Base-by-base conservation (phyloP, 2,329 filamentous ascomycete species). In the Cryphonectria parasitica region DNA sequence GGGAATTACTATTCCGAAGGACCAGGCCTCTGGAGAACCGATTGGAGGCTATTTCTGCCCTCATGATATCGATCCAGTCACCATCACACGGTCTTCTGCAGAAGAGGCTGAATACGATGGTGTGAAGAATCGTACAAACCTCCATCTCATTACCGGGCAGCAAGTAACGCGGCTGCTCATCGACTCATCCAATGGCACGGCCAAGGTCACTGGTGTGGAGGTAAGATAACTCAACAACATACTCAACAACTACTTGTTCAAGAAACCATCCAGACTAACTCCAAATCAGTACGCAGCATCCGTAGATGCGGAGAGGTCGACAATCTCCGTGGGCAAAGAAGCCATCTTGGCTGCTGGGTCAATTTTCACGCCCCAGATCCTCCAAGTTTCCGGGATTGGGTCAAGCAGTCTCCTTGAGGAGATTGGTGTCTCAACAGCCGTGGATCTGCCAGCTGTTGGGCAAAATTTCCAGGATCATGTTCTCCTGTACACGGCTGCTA, bases 381-480 rank as follows among this genome's bases (percentile, higher is more conserved):
- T 85, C 1, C 81, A 84, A 73, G 73, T 82, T 2, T 83, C 80
- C 25, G 83, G 83, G 0, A 80, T 84, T 39, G 83, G 83, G 1
- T 76, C 79, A 0, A 74, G 73, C 22, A 74, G 74, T 2, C 75
- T 83, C 17, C 75, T 83, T 8, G 72, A 75, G n/a, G 71, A 75
- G 36, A 78, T 86, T 71, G 79, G 81, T 8, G 89, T 90, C 69
- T 77, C 82, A 0, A 82, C 89, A 2, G 75, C 88, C 61, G 80
- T 83, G 0, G 84, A 91, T 73, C 81, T 89, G 0, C 89, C 88
- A 0, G 89, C 88, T 52, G 88, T 92, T 8, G 89, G 89, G 4
- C 84, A 82, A 36, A 82, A 82, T 72, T 79, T 82, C 43, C 80
- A 82, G 66, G 80, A 82, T 65, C 81, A 82, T 60, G 56, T 69